Conservation (phyloP, 2,329 filamentous ascomycete species). For the Beauveria medogensis region DNA sequence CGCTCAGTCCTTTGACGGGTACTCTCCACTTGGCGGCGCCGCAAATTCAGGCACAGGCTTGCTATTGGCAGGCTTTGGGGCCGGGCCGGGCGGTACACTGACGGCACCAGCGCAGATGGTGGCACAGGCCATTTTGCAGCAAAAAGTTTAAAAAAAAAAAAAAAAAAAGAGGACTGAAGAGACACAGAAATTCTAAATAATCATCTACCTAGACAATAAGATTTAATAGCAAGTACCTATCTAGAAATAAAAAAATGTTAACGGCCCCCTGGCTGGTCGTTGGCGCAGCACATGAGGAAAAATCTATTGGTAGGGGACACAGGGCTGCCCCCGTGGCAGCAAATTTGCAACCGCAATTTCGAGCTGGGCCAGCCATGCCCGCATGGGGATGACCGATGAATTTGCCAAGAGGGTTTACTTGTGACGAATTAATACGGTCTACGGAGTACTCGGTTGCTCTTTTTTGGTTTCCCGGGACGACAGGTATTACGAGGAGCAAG, state of each 20-base stretch:
- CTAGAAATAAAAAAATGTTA: too few relatives aligned
- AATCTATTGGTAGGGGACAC: neutral
- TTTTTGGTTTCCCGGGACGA: too few relatives aligned
- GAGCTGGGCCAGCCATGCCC: slow-evolving; percentile 7
- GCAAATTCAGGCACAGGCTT: slow-evolving; percentile 3
- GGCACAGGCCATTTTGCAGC: too few relatives aligned
- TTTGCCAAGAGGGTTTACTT: neutral
- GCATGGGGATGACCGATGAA: neutral
- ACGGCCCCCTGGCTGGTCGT: too few relatives aligned
- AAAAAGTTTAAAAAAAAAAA: neutral
- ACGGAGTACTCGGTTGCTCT: too few relatives aligned
- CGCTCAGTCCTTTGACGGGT: neutral
- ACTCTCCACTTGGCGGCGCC: neutral
- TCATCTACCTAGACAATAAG: too few relatives aligned
- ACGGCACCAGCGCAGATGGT: too few relatives aligned
- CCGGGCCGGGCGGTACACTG: neutral
- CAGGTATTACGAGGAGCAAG: too few relatives aligned
- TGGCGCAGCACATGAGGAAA: neutral
- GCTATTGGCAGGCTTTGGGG: neutral
- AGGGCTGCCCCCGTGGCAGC: neutral
- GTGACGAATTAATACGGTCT: too few relatives aligned
- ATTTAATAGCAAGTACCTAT: too few relatives aligned
- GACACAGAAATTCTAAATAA: neutral
- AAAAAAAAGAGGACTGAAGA: too few relatives aligned
- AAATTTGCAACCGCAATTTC: slow-evolving; percentile 20